A percentile compares a stretch with the other conserved stretches of the same genome.
These are phyloP conservation scores for Ceratocystis variospora DNA, from an alignment of 2,329 filamentous ascomycete species.

Conservation along the genomic window DNA sequence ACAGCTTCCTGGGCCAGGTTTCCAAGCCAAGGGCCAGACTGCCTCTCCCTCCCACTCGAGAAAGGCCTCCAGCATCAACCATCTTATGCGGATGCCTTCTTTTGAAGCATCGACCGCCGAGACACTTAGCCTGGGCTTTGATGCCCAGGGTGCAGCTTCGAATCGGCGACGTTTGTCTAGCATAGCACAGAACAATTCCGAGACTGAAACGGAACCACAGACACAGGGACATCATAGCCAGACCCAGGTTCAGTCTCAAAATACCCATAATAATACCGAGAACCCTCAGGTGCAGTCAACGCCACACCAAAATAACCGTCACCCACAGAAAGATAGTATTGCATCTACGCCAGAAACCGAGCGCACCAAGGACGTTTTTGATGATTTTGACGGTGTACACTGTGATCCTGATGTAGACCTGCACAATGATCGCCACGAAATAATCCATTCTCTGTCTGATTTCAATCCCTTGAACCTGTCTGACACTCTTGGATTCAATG, in stretches of 20 bases:
- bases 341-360: slow-evolving; percentile 41
- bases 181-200: not conserved
- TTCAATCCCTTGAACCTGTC: slow-evolving; percentile 12
- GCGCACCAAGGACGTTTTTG: slow-evolving; percentile 52
- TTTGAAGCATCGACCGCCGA: slow-evolving; percentile 15
- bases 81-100: slow-evolving; percentile 4
- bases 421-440: not conserved
- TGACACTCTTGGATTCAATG: slow-evolving; percentile 7
- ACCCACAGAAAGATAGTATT: not conserved
- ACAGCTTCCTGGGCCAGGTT: not conserved
- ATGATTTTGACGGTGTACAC: slow-evolving; percentile 71
- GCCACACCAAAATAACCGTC: not conserved
- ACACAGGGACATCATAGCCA: not conserved
- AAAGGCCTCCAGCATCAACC: slow-evolving; percentile 2
- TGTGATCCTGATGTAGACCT: slow-evolving; percentile 41
- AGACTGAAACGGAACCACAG: not conserved
- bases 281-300: not conserved
- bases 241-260: not conserved
- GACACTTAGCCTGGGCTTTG: slow-evolving; percentile 13
- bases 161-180: slow-evolving; percentile 1
- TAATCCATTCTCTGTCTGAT: slow-evolving; percentile 1
- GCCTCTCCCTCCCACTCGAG: not conserved
- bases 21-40: not conserved
- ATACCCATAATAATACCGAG: not conserved
- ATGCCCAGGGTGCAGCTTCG: slow-evolving; percentile 6